Evolutionary conservation across 768 basidiomycete genomes (phyloP), one percentile per base, ranked within the genome.

Genomic region (Sporobolomyces phaffii): DNA sequence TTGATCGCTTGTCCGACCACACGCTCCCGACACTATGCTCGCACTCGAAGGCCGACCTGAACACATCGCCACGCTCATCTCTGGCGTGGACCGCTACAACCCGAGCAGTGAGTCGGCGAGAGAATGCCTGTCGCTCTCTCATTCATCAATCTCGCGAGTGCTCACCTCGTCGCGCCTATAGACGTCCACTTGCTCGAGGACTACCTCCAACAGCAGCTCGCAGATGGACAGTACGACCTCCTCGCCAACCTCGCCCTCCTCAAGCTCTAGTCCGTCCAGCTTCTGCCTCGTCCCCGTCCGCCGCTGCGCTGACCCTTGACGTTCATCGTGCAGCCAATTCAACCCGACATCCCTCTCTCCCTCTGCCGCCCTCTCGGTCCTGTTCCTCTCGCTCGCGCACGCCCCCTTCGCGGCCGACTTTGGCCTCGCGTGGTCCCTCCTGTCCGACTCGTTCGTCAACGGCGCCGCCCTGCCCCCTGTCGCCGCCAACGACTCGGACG

Each of bases 161-260:
- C 47, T 44, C 28, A 45, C 11, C 18, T 36, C 6, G 45, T 47
- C 29, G 56, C 38, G 17, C 33, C 10, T 43, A 43, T 51, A 70
- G 69, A 98, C 77, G 86, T 94, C 65, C 82, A 85, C 41, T 89
- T 92, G 72, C 86, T 98, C 65, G 94, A 97, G 79, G 94, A 97
- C 77, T 97, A 98, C 80, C 85, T 98, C 65, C 90, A 90, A 52
- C 78, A 90, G 77, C 94, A 99, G 79, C 90, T 91, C 69, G 84
- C 88, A 72, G 87, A 85, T 74, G 86, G 88, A 72, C 88, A 91
- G 77, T 97, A 97, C 73, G 94, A 99, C 78, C 87, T 90, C 73
- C 84, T 97, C 45, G 91, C 94, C 34, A 97, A 98, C 79, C 82
- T 97, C 44, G 93, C 93, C 53, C 91, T 96, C 69, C 78, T 97